Percentiles rank a stretch among this genome's conserved stretches.
phyloP scores from a whole-genome alignment of 345 rosid species.

The Eucalyptus paniculata region DNA sequence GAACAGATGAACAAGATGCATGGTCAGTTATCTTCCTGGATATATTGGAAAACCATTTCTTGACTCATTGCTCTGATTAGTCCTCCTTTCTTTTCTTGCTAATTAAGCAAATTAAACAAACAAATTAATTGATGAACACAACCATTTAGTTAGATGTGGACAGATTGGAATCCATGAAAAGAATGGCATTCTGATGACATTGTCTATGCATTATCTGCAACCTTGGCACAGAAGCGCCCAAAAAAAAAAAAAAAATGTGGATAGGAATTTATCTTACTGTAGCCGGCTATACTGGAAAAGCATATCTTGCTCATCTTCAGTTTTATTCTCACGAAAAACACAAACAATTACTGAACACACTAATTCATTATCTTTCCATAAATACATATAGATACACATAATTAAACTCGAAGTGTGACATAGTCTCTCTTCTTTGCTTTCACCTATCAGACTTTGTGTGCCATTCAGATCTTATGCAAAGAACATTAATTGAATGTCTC shows the following conservation, averaged over 20 bases:
- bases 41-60: neutral
- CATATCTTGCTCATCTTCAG: neutral
- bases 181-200: slow-evolving; percentile 96
- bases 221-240: slow-evolving; percentile 19
- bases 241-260: neutral
- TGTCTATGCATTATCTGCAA: slow-evolving; percentile 88
- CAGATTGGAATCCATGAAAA: slow-evolving; percentile 97
- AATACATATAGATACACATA: neutral
- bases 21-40: neutral
- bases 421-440: neutral
- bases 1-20: neutral
- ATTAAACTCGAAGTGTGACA: neutral
- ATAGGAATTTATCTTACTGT: neutral
- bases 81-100: neutral
- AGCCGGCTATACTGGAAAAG: neutral
- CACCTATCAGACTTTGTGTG: neutral
- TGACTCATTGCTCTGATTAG: neutral
- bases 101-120: neutral
- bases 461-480: neutral
- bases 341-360: neutral
- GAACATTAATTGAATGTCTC: neutral
- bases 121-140: neutral
- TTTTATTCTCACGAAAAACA: neutral
- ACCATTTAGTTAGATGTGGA: slow-evolving; percentile 60
- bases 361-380: neutral